Evolutionary conservation across 805 yeast species (phyloP), one percentile per base, ranked within the genome.

Genomic region (Candida sakaeoensis): DNA sequence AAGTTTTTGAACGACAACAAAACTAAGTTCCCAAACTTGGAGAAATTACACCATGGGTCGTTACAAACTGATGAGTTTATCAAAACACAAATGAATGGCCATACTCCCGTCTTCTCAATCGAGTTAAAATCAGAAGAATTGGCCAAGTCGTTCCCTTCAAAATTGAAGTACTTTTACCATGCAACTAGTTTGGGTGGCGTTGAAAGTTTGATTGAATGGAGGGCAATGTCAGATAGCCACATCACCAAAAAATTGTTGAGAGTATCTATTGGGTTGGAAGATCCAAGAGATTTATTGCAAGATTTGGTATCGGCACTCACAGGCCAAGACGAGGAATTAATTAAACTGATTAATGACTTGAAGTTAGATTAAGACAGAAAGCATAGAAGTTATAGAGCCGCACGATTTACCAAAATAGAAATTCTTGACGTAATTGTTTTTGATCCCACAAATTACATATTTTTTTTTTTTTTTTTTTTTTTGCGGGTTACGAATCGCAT

Each of bases 181-280:
- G 95, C 96, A 3, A 89, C 96, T 0, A 87, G 96, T 2, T 68
- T 91, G 19, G 97, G 97, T 28, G 96, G 97, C 16, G 86, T 85
- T 10, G 97, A 91, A 61, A 83, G 95, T 33, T 66, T 89, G 53
- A 79, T 90, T 42, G 97, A 90, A 61, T 88, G 96, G 95, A 77
- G 96, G 55, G 82, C 87, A 0, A 54, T 90, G 63, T 74, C 55
- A 42, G 70, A 88, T 54, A 56, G 74, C 1, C 48, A 62, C 3
- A 82, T 80, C 10, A 67, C 74, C 15, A 72, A 75, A 16, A 72
- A 75, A 1, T 58, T 88, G 34, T 60, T 90, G 29, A 74, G 97
- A 59, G 64, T 90, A 5, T 85, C 95, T 44, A 70, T 85, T 32
- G 98, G 97, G 16, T 72, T 82, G 34, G 96, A 90, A 58, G 75